Evolutionary conservation across 768 basidiomycete genomes (phyloP).

Genomic region (Dentipellis fragilis): DNA sequence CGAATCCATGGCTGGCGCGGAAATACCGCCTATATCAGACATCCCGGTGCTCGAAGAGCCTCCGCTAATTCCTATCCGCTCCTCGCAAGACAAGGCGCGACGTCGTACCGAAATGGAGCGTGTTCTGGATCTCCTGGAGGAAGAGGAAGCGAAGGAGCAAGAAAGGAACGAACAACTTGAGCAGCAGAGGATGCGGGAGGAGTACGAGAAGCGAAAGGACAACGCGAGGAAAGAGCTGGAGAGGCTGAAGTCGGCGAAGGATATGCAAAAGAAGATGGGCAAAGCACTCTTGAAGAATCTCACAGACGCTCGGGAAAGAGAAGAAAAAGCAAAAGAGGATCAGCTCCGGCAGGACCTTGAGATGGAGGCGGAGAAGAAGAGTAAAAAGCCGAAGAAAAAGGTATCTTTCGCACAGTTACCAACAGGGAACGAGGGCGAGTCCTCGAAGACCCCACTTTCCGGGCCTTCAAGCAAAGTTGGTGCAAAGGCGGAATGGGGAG

Average conservation of each 20-base stretch:
- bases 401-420: constrained; percentile 53
- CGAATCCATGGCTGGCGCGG: constrained; percentile 32
- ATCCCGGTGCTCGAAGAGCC: constrained; percentile 28
- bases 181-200: constrained; percentile 33
- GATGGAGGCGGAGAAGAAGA: constrained; percentile 18
- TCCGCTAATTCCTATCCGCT: constrained; percentile 35
- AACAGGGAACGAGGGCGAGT: constrained; percentile 15
- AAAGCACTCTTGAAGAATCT: constrained; percentile 46
- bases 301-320: constrained; percentile 29
- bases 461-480: constrained; percentile 5
- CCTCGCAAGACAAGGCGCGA: constrained; percentile 36
- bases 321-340: constrained; percentile 23
- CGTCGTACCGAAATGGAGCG: constrained; percentile 49
- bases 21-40: constrained; percentile 18
- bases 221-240: constrained; percentile 33
- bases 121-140: constrained; percentile 60
- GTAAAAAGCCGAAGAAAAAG: constrained; percentile 41
- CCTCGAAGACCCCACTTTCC: constrained; percentile 9
- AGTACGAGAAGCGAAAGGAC: constrained; percentile 40
- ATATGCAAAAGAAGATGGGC: constrained; percentile 75
- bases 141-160: constrained; percentile 48
- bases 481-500: constrained; percentile 34
- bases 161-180: constrained; percentile 30
- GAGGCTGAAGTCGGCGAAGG: constrained; percentile 26
- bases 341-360: constrained; percentile 20